phyloP scores from a whole-genome alignment of 768 basidiomycete species.

The Trametes coccinea region DNA sequence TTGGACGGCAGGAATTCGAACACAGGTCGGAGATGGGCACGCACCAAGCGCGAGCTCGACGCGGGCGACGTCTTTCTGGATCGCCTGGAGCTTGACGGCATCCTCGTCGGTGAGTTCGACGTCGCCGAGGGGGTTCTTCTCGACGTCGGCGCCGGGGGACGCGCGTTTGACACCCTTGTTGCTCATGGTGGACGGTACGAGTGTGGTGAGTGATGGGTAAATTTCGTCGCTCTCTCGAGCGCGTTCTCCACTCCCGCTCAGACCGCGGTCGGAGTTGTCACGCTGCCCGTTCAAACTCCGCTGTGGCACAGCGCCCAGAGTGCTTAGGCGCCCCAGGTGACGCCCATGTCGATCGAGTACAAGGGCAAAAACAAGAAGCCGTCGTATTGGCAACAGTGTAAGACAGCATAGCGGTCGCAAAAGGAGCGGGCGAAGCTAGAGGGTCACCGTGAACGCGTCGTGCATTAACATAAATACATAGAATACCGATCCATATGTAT shows the following conservation, averaged over 20 bases:
- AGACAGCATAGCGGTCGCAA: not conserved
- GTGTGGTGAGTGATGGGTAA: constrained; percentile 16
- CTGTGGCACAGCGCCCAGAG: constrained; percentile 17
- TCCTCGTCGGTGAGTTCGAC: constrained; percentile 74
- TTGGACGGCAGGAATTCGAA: not conserved
- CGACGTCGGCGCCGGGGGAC: constrained; percentile 76
- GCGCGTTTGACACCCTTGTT: constrained; percentile 58
- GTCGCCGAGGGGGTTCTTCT: constrained; percentile 63
- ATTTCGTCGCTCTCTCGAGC: constrained; percentile 17
- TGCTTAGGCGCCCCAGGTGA: not conserved
- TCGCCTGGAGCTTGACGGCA: constrained; percentile 61
- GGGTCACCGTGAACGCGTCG: constrained; percentile 4
- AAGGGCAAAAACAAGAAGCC: too few relatives aligned
- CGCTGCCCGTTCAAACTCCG: constrained; percentile 22
- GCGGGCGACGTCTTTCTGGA: constrained; percentile 70
- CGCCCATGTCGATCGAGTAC: too few relatives aligned
- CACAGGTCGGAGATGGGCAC: constrained; percentile 29
- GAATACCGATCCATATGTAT: constrained; percentile 8
- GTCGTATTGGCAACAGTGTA: too few relatives aligned
- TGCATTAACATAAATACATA: constrained; percentile 20
- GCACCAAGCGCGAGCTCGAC: constrained; percentile 72
- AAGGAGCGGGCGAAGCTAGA: not conserved
- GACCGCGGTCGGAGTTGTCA: constrained; percentile 22
- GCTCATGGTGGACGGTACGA: constrained; percentile 25
- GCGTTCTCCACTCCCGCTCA: constrained; percentile 17